phyloP scores from a whole-genome alignment of 1,139 yeast genomes.

The Pichia sp. region DNA sequence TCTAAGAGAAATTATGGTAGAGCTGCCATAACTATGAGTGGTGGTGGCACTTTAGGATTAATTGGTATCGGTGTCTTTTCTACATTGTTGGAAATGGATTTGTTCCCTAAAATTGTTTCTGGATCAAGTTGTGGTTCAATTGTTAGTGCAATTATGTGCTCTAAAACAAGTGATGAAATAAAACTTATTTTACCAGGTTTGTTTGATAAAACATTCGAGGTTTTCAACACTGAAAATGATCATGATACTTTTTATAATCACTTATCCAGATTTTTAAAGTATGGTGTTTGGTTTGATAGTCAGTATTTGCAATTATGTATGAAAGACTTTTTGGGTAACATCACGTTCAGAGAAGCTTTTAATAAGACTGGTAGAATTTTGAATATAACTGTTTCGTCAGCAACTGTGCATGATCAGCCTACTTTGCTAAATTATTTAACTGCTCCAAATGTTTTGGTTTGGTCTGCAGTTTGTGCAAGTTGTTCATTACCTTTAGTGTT shows the following conservation, averaged over 20 bases:
- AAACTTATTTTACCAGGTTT: constrained; percentile 48
- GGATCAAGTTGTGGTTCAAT: constrained; percentile 97
- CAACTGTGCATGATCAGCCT: constrained; percentile 69
- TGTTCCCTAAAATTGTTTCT: constrained; percentile 83
- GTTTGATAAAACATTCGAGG: constrained; percentile 55
- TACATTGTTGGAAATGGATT: constrained; percentile 63
- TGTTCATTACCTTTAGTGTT: constrained; percentile 92
- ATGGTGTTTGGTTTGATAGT: constrained; percentile 87
- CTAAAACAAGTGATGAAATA: constrained; percentile 72
- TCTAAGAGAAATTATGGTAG: constrained; percentile 89
- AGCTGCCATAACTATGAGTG: constrained; percentile 86
- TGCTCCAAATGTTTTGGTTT: constrained; percentile 81
- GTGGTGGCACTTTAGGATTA: constrained; percentile 92
- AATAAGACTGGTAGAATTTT: constrained; percentile 53
- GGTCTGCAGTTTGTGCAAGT: constrained; percentile 95
- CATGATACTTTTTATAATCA: constrained; percentile 41
- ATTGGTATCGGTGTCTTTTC: constrained; percentile 89
- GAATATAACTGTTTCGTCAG: constrained; percentile 72
- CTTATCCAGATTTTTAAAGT: constrained; percentile 58
- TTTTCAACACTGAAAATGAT: constrained; percentile 53
- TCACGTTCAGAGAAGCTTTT: constrained; percentile 63
- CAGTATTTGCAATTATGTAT: constrained; percentile 65
- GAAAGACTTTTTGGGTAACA: constrained; percentile 76
- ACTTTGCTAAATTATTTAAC: constrained; percentile 82
- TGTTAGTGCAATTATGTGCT: constrained; percentile 81